phyloP scores from a whole-genome alignment of 1,139 yeast species.

The Taphrina wiesneri region DNA sequence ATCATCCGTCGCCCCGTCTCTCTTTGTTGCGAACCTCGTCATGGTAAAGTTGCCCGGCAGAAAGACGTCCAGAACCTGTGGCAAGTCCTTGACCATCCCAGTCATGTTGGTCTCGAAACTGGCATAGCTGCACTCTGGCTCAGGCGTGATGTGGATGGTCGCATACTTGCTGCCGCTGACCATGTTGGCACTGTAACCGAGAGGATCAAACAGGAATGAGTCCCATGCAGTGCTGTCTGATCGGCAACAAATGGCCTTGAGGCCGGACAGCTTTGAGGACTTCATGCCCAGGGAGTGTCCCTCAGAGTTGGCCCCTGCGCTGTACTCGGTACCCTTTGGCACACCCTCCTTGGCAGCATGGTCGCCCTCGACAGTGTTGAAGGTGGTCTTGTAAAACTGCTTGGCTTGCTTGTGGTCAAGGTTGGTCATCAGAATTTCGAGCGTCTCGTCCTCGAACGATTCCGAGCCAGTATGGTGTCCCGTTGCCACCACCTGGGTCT shows the following conservation, averaged over 20 bases:
- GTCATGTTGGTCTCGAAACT: conserved; percentile 88
- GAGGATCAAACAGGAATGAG: conserved; percentile 91
- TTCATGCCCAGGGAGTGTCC: conserved; percentile 76
- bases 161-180: conserved; percentile 60
- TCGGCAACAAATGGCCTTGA: conserved; percentile 53
- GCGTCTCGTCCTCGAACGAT: conserved; percentile 62
- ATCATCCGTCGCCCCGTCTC: conserved; percentile 35
- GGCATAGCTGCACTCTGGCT: conserved; percentile 91
- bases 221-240: conserved; percentile 54
- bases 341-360: conserved; percentile 24
- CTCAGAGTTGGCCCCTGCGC: conserved; percentile 52
- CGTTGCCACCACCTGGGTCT: conserved; percentile 37
- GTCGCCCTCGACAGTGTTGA: conserved; percentile 37
- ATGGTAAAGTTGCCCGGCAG: conserved; percentile 76
- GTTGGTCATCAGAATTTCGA: conserved; percentile 91
- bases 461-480: conserved; percentile 34
- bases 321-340: conserved; percentile 12
- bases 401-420: conserved; percentile 61
- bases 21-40: conserved; percentile 59
- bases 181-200: conserved; percentile 92
- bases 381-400: conserved; percentile 59
- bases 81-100: conserved; percentile 45
- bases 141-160: conserved; percentile 94
- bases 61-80: conserved; percentile 59
- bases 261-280: conserved; percentile 62